Percentiles rank a stretch among this genome's conserved stretches.
These are phyloP conservation scores for Akebia trifoliata DNA, from an alignment of 164 flowering plant genomes.

Conservation along the genomic window DNA sequence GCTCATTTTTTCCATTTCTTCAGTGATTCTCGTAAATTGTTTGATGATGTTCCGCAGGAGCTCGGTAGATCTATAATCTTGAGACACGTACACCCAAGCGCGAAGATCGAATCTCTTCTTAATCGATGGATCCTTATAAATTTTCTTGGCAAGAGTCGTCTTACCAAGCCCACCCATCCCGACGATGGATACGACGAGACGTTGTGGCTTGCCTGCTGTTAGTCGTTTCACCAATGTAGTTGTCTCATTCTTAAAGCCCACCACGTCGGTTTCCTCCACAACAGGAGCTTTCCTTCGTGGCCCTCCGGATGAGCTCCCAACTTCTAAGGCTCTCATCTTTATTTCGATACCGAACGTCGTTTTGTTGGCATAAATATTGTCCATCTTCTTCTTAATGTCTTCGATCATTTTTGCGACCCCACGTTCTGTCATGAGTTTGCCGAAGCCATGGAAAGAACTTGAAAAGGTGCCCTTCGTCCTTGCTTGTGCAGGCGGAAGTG, in stretches of 20 bases:
- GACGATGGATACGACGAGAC: conserved; percentile 18
- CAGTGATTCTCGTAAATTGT: not conserved
- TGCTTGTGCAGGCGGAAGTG: too few species aligned
- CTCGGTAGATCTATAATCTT: conserved; percentile 11
- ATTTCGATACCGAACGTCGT: not conserved
- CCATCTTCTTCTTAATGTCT: too few species aligned
- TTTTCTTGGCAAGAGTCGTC: conserved; percentile 30
- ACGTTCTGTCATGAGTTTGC: not conserved
- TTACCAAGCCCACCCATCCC: conserved; percentile 41
- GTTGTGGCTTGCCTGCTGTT: conserved; percentile 1
- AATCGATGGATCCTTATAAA: conserved; percentile 19
- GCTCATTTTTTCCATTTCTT: too few species aligned
- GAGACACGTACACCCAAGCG: conserved; percentile 27
- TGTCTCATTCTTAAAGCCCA: conserved; percentile 19
- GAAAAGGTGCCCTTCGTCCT: too few species aligned
- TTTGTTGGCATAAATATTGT: too few species aligned
- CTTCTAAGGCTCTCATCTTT: too few species aligned
- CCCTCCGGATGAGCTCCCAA: too few species aligned
- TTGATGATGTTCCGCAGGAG: conserved; percentile 16
- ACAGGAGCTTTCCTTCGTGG: too few species aligned
- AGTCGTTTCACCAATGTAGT: conserved; percentile 9
- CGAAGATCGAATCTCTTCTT: conserved; percentile 14
- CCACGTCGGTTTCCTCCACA: conserved; percentile 17
- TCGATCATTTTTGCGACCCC: conserved; percentile 8
- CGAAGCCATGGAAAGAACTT: too few species aligned